Conservation (phyloP, 345 rosid species). For the Heritiera fomes region DNA sequence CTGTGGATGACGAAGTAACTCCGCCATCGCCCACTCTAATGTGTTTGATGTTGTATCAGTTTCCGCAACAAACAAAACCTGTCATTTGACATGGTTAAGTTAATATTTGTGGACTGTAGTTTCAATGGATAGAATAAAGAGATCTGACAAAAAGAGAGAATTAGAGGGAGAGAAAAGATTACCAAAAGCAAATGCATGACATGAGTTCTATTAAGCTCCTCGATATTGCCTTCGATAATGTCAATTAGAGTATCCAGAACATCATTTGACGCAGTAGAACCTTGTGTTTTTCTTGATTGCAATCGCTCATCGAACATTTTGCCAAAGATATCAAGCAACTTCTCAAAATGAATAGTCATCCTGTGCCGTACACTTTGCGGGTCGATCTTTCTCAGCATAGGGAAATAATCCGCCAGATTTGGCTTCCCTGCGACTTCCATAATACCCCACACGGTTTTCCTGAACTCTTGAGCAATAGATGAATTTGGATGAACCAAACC, state of each 20-base stretch:
- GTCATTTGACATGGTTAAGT: not conserved
- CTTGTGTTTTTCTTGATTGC: conserved; percentile 14
- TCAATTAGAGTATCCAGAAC: conserved; percentile 35
- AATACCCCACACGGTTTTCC: conserved; percentile 30
- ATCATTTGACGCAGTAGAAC: conserved; percentile 24
- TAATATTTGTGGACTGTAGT: not conserved
- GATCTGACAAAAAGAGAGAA: not conserved
- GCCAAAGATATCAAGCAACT: conserved; percentile 31
- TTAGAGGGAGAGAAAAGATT: not conserved
- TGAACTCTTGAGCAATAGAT: conserved; percentile 26
- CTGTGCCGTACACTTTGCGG: conserved; percentile 25
- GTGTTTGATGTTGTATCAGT: conserved; percentile 50
- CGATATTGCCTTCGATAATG: conserved; percentile 25
- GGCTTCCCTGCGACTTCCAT: conserved; percentile 46
- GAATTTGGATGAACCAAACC: conserved; percentile 40
- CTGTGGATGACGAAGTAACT: conserved; percentile 39
- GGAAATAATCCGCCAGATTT: conserved; percentile 48
- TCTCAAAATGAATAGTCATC: conserved; percentile 7
- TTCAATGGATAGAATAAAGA: not conserved
- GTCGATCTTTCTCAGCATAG: conserved; percentile 40
- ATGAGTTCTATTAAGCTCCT: conserved; percentile 24
- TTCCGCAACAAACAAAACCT: conserved; percentile 48
- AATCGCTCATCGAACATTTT: conserved; percentile 31
- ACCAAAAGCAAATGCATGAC: conserved; percentile 40
- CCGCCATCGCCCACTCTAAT: conserved; percentile 61